These are phyloP conservation scores for Beta macrorhiza DNA, from an alignment of 179 eudicot genomes.

Conservation along the genomic window DNA sequence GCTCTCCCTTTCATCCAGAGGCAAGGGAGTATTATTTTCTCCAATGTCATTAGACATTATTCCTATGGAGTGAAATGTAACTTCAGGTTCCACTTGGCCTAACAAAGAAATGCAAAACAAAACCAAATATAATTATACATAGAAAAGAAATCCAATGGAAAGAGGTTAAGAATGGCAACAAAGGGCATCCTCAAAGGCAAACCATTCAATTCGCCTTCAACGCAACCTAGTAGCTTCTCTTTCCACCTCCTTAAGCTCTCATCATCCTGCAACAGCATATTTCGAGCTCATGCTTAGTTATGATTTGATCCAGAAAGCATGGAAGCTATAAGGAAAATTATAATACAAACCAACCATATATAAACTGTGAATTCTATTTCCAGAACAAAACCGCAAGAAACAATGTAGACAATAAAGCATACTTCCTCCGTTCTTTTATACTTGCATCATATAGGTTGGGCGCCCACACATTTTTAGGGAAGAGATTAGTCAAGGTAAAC, in stretches of 20 bases:
- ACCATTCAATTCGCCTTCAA: constrained; percentile 59
- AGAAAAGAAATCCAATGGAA: background rate
- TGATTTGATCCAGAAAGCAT: background rate
- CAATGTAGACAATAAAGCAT: background rate
- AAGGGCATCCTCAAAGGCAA: constrained; percentile 19
- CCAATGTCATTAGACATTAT: constrained; percentile 54
- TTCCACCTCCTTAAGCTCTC: constrained; percentile 78
- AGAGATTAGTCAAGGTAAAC: no score
- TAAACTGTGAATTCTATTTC: no score
- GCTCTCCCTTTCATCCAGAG: constrained; percentile 36
- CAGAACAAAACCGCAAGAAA: background rate
- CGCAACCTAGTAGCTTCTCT: constrained; percentile 58
- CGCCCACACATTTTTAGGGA: no score
- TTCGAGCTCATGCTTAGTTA: background rate
- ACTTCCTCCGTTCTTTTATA: no score
- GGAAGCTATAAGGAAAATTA: background rate
- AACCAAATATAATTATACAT: background rate
- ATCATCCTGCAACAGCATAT: constrained; percentile 45
- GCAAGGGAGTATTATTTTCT: constrained; percentile 51
- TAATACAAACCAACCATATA: background rate
- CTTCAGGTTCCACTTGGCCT: constrained; percentile 72
- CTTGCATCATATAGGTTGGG: no score
- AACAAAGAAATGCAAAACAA: constrained; percentile 15
- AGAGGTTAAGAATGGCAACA: background rate
- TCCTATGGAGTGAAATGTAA: constrained; percentile 57